Evolutionary conservation across 345 rosid species (phyloP), one percentile per base, ranked within the genome.

Genomic region (Eucalyptus grandis): DNA sequence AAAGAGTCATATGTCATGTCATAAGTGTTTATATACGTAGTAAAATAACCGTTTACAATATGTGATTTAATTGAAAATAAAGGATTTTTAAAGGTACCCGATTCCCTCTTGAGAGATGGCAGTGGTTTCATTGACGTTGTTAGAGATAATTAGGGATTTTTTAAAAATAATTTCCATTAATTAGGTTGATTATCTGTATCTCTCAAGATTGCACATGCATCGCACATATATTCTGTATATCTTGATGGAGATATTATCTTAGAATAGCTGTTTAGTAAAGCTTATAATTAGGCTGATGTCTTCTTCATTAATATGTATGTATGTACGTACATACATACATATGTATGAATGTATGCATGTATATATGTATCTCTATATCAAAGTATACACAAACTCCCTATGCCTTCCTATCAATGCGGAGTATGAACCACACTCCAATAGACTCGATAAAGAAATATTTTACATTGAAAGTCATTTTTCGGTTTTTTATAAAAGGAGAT

Each of bases 201-300:
- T 58, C 65, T 26, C 15, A 58, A 58, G n/a, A 58, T 58, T 58
- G 7, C n/a, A 58, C n/a, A 5, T 58, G 2, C 30, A 58, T 58
- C 1, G 3, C 3, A 8, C 1, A 0, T 22, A 26, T 24, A 56
- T 58, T 26, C 0, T 58, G 4, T 2, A 11, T 58, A 58, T 26
- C 14, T 26, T 8, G n/a, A 58, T 26, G 65, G 14, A 58, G n/a
- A 58, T 58, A 58, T 58, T 58, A 26, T 58, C 15, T 11, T 58
- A 26, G 65, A 26, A 26, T 26, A 58, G 65, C 5, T 26, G 2
- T 58, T 27, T 26, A 58, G 3, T 2, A 58, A 58, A 58, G n/a
- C 7, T 27, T 58, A 58, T 27, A 58, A 26, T 58, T 58, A 58
- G 15, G n/a, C 14, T 0, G 4, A 58, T 58, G 65, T 26, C 30